A percentile compares a stretch with the other conserved stretches of the same genome.
Evolutionary conservation across 148 eudicot genomes (phyloP).

Genomic region (Euryodendron excelsum): DNA sequence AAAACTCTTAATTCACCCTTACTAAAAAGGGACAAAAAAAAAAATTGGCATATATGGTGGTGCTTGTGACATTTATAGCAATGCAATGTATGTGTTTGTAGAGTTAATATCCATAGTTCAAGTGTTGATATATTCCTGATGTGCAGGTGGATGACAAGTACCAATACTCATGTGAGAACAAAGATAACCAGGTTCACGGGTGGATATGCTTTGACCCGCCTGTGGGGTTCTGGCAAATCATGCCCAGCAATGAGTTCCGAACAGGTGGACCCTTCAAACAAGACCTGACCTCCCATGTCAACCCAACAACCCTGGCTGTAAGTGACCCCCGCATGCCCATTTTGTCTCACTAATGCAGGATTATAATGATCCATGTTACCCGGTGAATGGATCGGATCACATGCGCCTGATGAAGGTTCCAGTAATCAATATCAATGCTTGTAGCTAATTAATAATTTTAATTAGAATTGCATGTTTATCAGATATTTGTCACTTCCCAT

Average conservation of each 20-base stretch:
- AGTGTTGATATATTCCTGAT: neutral
- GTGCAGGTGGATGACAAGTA: conserved; percentile 88
- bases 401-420: no score
- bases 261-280: conserved; percentile 84
- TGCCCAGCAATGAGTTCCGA: conserved; percentile 75
- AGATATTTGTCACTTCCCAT: conserved; percentile 63
- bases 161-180: conserved; percentile 63
- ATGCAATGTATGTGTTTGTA: neutral
- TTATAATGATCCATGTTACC: neutral
- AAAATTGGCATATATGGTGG: no score
- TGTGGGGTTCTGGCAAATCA: conserved; percentile 87
- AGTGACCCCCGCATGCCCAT: conserved; percentile 1
- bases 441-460: neutral
- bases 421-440: neutral
- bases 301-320: conserved; percentile 78
- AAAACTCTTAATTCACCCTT: no score
- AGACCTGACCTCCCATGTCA: conserved; percentile 79
- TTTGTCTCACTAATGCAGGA: neutral
- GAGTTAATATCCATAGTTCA: no score
- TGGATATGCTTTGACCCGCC: conserved; percentile 78
- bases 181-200: conserved; percentile 81
- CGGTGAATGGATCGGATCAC: no score
- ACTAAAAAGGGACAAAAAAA: no score
- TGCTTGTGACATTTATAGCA: neutral
- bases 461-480: conserved; percentile 2